A percentile compares a stretch with the other conserved stretches of the same genome.
Evolutionary conservation across 495 filamentous ascomycete genomes (phyloP).

Genomic region (Lineolata rhizophorae): DNA sequence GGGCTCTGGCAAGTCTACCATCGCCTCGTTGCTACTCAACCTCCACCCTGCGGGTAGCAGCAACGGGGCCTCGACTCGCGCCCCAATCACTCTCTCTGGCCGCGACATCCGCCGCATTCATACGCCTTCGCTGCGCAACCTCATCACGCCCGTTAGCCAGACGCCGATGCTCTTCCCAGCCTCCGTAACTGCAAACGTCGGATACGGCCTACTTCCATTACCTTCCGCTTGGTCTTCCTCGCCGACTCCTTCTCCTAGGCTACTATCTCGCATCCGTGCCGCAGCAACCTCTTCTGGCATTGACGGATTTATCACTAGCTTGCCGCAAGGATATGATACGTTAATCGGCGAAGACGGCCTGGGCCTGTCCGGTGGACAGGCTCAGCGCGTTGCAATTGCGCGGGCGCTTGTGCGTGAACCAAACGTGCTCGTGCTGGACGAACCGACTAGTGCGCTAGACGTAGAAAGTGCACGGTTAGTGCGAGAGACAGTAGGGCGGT

Average conservation of each 20-base stretch:
- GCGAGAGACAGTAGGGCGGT: slow-evolving; percentile 31
- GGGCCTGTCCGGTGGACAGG: slow-evolving; percentile 62
- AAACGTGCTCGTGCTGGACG: slow-evolving; percentile 58
- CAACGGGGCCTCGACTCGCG: slow-evolving; percentile 13
- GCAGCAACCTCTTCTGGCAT: slow-evolving; percentile 54
- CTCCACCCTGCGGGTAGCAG: slow-evolving; percentile 27
- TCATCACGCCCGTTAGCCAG: slow-evolving; percentile 61
- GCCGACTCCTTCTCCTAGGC: slow-evolving; percentile 15
- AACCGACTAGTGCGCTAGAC: slow-evolving; percentile 71
- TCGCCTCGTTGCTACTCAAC: slow-evolving; percentile 49
- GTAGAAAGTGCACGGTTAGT: slow-evolving; percentile 39
- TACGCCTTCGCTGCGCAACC: slow-evolving; percentile 37
- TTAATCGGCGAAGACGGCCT: slow-evolving; percentile 57
- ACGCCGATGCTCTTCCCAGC: slow-evolving; percentile 53
- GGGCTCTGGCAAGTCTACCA: slow-evolving; percentile 76
- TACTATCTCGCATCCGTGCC: too few relatives aligned
- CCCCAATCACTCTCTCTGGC: slow-evolving; percentile 31
- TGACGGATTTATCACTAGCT: slow-evolving; percentile 54
- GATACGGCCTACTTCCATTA: slow-evolving; percentile 62
- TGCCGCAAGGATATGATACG: slow-evolving; percentile 55
- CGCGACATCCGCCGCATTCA: slow-evolving; percentile 33
- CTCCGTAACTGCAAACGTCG: slow-evolving; percentile 55
- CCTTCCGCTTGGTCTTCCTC: slow-evolving; percentile 19
- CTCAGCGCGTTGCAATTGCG: slow-evolving; percentile 63
- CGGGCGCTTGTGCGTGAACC: slow-evolving; percentile 53